Percentiles rank a stretch among this genome's conserved stretches.
Evolutionary conservation across 2,329 filamentous ascomycete species (phyloP).

Genomic region (Colletotrichum neosansevieriae): DNA sequence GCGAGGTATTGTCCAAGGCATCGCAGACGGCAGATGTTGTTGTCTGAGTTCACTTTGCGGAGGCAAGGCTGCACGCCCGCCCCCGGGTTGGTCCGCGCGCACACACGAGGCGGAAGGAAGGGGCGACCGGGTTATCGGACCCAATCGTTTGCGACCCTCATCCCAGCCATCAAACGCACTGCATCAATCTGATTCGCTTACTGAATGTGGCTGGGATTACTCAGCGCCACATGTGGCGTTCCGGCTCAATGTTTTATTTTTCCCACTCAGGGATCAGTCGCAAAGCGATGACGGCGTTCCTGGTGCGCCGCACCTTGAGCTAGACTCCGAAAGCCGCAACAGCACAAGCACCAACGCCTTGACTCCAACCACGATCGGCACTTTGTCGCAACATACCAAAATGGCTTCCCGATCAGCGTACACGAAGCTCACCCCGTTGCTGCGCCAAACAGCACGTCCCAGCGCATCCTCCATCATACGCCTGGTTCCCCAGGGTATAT

Average conservation of each 20-base stretch:
- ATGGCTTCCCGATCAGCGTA: slow-evolving; percentile 36
- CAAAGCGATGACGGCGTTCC: slow-evolving; percentile 35
- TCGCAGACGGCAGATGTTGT: slow-evolving; percentile 24
- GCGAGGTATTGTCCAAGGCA: slow-evolving; percentile 21
- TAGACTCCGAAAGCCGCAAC: neutral
- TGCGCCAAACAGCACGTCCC: slow-evolving; percentile 26
- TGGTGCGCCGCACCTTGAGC: neutral
- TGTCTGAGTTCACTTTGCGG: slow-evolving; percentile 21
- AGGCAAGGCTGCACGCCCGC: slow-evolving; percentile 28
- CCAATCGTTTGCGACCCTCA: slow-evolving; percentile 16
- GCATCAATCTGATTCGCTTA: neutral
- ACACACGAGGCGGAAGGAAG: slow-evolving; percentile 24
- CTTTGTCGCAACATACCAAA: neutral
- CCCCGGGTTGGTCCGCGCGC: slow-evolving; percentile 25
- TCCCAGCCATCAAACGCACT: neutral
- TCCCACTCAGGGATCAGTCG: neutral
- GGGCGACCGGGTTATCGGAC: slow-evolving; percentile 13
- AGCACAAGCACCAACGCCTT: neutral
- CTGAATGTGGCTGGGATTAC: no score
- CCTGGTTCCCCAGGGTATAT: slow-evolving; percentile 18
- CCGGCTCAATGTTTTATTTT: neutral
- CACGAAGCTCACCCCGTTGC: slow-evolving; percentile 25
- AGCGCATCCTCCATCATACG: slow-evolving; percentile 23
- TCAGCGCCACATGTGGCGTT: slow-evolving; percentile 24
- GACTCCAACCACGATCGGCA: neutral